Conservation (phyloP, 371 early-diverging fungal genomes). For the Rhizomucor miehei region DNA sequence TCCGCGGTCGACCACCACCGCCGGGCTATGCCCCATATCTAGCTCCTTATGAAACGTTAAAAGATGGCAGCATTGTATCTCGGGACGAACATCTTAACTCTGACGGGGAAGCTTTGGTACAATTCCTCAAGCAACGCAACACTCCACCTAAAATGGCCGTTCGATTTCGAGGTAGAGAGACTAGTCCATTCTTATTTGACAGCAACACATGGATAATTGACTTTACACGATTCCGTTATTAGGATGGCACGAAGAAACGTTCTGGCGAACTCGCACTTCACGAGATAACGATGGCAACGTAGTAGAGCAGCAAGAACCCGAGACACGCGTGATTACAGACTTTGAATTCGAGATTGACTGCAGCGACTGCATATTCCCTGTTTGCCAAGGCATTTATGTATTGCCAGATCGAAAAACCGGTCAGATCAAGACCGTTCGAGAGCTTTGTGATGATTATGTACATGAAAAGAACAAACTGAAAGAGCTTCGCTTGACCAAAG, state of each 20-base stretch:
- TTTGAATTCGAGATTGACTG: constrained; percentile 35
- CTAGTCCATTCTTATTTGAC: neutral
- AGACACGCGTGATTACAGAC: constrained; percentile 6
- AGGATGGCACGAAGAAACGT: constrained; percentile 48
- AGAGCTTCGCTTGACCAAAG: constrained; percentile 39
- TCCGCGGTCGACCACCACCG: constrained; percentile 35
- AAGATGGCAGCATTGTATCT: constrained; percentile 18
- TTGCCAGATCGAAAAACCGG: constrained; percentile 31
- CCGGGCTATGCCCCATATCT: constrained; percentile 37
- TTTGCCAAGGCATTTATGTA: constrained; percentile 27
- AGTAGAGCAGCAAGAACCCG: constrained; percentile 19
- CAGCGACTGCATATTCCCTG: constrained; percentile 21
- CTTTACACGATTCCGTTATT: neutral
- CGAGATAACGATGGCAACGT: constrained; percentile 38
- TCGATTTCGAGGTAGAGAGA: constrained; percentile 35
- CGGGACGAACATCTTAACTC: constrained; percentile 40
- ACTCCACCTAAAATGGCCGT: constrained; percentile 30
- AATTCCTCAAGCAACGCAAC: constrained; percentile 42
- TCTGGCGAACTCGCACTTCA: constrained; percentile 20
- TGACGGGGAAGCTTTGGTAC: constrained; percentile 43
- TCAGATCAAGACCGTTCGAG: constrained; percentile 23
- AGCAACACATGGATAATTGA: neutral
- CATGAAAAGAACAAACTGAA: constrained; percentile 30
- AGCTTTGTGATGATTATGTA: constrained; percentile 42
- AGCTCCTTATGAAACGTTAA: constrained; percentile 19